phyloP scores from a whole-genome alignment of 129 eudicot genomes.

The Centaurea solstitialis region DNA sequence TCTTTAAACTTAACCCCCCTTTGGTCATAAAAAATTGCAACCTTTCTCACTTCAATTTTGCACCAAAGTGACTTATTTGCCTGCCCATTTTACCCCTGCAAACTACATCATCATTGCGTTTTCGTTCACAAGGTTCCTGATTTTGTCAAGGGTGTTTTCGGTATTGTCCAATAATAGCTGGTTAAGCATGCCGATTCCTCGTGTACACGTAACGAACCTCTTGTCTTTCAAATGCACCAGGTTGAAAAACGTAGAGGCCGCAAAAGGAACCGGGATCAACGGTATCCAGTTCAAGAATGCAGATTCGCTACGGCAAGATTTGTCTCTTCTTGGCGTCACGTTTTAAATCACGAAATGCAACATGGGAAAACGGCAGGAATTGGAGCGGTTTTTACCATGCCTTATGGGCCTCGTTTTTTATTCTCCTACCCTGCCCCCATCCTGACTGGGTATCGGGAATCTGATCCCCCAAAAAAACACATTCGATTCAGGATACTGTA shows the following conservation, averaged over 20 bases:
- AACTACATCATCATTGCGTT: background rate
- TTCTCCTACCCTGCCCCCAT: too few species aligned
- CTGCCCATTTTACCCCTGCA: background rate
- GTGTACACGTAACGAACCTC: background rate
- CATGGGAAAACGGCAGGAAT: background rate
- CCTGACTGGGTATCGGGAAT: background rate
- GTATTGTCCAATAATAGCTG: background rate
- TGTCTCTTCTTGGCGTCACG: constrained; percentile 55
- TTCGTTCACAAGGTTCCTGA: background rate
- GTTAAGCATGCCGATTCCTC: background rate
- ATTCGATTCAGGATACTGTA: background rate
- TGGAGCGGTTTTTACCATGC: too few species aligned
- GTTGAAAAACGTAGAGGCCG: constrained; percentile 84
- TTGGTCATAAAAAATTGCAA: too few species aligned
- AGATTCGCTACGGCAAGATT: constrained; percentile 53
- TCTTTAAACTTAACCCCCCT: too few species aligned
- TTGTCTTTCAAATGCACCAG: constrained; percentile 38
- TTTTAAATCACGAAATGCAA: constrained; percentile 26
- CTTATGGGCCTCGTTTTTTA: too few species aligned
- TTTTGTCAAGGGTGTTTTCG: background rate
- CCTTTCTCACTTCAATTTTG: background rate
- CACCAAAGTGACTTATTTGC: background rate
- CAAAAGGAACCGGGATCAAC: constrained; percentile 58
- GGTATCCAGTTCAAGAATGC: constrained; percentile 87
- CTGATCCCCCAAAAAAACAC: background rate